Conservation (phyloP, 1,139 yeast species). For the Saccharomyces hybrid region DNA sequence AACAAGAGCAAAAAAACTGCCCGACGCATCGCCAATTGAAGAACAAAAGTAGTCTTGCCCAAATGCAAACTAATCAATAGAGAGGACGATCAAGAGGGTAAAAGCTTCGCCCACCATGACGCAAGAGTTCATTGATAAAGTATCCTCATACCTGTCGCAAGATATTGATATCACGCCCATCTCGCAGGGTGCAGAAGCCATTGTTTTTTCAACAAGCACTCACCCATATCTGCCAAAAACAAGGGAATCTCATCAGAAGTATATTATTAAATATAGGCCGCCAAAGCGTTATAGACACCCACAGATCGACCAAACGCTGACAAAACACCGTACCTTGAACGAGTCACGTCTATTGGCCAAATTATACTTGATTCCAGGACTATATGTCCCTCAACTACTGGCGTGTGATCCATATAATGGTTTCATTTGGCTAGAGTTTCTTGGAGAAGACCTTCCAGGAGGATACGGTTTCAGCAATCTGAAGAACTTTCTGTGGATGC, state of each 20-base stretch:
- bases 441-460: no score
- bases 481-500: slow-evolving; percentile 65
- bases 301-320: slow-evolving; percentile 63
- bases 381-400: slow-evolving; percentile 61
- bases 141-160: slow-evolving; percentile 38
- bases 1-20: neutral
- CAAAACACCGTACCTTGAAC: slow-evolving; percentile 72
- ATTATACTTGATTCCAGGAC: slow-evolving; percentile 43
- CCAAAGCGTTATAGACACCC: slow-evolving; percentile 86
- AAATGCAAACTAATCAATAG: neutral
- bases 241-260: slow-evolving; percentile 27
- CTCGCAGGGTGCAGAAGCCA: slow-evolving; percentile 96
- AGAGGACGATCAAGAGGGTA: neutral
- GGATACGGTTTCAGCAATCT: slow-evolving; percentile 47
- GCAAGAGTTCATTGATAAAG: slow-evolving; percentile 33
- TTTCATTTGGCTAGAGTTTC: slow-evolving; percentile 87
- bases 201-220: slow-evolving; percentile 54
- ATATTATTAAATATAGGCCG: slow-evolving; percentile 79
- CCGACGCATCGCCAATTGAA: neutral
- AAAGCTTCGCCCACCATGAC: slow-evolving; percentile 26
- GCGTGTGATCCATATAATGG: slow-evolving; percentile 75
- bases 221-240: slow-evolving; percentile 58
- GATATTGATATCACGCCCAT: slow-evolving; percentile 46
- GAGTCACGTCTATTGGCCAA: slow-evolving; percentile 75
- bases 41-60: neutral